phyloP scores from a whole-genome alignment of 257 asterid species.

The Jacaranda mimosifolia region DNA sequence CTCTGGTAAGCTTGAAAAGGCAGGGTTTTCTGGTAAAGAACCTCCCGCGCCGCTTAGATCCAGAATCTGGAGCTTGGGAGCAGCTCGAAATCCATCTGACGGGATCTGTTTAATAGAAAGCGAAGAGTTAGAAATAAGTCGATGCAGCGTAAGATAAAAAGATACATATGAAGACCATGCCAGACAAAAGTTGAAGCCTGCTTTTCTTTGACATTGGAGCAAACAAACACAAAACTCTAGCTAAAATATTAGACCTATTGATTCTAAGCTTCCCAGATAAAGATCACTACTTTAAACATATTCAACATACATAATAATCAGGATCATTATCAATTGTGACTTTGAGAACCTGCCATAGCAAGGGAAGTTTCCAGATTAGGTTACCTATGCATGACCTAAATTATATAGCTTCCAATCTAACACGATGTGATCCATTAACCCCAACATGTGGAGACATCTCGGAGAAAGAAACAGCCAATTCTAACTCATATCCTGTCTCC shows the following conservation, averaged over 20 bases:
- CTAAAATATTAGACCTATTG: too few relatives aligned
- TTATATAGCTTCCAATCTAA: constrained; percentile 17
- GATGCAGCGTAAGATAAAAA: constrained; percentile 18
- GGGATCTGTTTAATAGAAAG: constrained; percentile 64
- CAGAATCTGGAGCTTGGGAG: constrained; percentile 83
- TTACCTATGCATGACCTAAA: not conserved
- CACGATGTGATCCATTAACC: not conserved
- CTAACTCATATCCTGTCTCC: not conserved
- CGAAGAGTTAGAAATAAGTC: constrained; percentile 20
- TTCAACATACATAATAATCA: not conserved
- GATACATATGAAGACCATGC: constrained; percentile 18
- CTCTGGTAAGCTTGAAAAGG: constrained; percentile 73
- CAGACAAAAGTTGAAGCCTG: not conserved
- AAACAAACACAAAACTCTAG: not conserved
- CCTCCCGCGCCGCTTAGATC: constrained; percentile 84
- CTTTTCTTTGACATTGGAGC: constrained; percentile 29
- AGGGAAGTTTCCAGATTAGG: constrained; percentile 12
- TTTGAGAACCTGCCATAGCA: constrained; percentile 2
- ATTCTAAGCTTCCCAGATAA: not conserved
- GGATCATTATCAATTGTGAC: constrained; percentile 14
- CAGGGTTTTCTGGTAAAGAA: constrained; percentile 73
- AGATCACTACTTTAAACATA: constrained; percentile 18
- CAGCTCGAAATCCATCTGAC: constrained; percentile 74
- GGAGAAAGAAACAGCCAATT: constrained; percentile 11
- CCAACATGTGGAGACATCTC: not conserved